Base-by-base conservation (phyloP, 495 filamentous ascomycete species). In the Neurospora sp. region DNA sequence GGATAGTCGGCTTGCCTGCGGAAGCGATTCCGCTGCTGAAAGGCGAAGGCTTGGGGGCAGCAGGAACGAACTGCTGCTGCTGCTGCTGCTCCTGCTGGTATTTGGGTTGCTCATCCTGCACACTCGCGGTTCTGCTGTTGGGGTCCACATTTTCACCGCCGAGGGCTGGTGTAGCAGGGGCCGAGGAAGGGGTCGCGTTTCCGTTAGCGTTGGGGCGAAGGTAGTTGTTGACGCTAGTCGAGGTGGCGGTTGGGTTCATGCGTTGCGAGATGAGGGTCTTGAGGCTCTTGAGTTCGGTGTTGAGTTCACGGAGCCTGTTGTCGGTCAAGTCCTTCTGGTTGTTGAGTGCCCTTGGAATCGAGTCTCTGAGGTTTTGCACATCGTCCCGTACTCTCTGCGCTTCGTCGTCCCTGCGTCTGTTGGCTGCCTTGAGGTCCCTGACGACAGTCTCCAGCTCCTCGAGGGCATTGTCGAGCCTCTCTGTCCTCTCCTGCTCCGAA, bases 261-360 rank as follows among this genome's bases (percentile, higher is more conserved):
- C 93, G 86, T 81, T 96, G 96, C 59, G 88, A 89, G 79, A 98
- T 85, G 72, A 99, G 84, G 23, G 90, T 90, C 84, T 98, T 98
- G 73, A 99, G 83, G 81, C 94, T 97, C 88, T 92, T 94, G 74
- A 99, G 85, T 81, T 99, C 96, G 11, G 86, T 88, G 72, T 93
- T 91, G 70, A 99, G 87, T 71, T 98, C 96, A 80, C 89, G 92
- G 69, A 99, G 82, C 41, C 93, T 86, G 72, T 84, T 88, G 80
- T 98, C 95, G 54, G 91, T 92, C 69, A 88, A 85, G 74, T 94
- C 93, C 80, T 94, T 94, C 79, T 97, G 93, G 73, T 90, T 92
- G 77, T 94, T 87, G 75, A 99, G 85, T 3, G 94, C 95, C 77
- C 92, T 92, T 16, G 96, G 95, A 73, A 99, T 93, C 39, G 91